Base-by-base conservation (phyloP, 768 basidiomycete species). In the Porphyrellus cyaneotinctus region DNA sequence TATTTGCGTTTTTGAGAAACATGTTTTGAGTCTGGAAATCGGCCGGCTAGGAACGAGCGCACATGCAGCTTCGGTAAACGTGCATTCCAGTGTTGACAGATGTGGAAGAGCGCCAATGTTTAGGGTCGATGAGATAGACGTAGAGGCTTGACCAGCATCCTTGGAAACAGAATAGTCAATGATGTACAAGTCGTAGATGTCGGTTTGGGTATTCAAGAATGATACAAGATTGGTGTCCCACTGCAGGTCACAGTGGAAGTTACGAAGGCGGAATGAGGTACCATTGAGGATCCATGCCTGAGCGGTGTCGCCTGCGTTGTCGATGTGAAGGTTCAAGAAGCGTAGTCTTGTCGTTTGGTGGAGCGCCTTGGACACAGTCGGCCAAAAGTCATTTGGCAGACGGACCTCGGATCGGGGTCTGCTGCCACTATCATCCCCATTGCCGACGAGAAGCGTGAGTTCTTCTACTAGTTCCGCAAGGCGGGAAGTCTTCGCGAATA, bases 231-330 rank as follows among this genome's bases (percentile, higher is more conserved):
- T 61, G 15, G 56, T 52, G 59, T 85, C 83, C 85, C 85, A 87
- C 54, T 78, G 74, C 38, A 87, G 73, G 62, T 87, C 85, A 61
- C 83, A 85, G 57, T 82, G 80, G 53, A 87, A 83, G 17, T 72
- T 74, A 31, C 70, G 75, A n/a, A 87, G 79, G 30, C 70, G 78
- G 58, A 86, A 87, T 1, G 68, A 64, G 52, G 75, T 77, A 2
- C 64, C 68, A 4, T 67, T 46, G 10, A 75, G 65, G 39, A 75
- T 68, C 75, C 75, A 75, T 1, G 75, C 68, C 13, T 64, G 61
- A 20, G 65, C 62, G 23, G 56, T 31, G 17, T 72, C 64, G 17
- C 55, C 47, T 13, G 58, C 62, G 32, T 51, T 58, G 26, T 68
- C 61, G 18, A 75, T 39, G 56, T 78, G 73, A 43, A 87, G 70